Percentiles rank a stretch among this genome's conserved stretches.
Evolutionary conservation across 1,284 basidiomycete genomes (phyloP).

Genomic region (Sanghuangporus baumii): DNA sequence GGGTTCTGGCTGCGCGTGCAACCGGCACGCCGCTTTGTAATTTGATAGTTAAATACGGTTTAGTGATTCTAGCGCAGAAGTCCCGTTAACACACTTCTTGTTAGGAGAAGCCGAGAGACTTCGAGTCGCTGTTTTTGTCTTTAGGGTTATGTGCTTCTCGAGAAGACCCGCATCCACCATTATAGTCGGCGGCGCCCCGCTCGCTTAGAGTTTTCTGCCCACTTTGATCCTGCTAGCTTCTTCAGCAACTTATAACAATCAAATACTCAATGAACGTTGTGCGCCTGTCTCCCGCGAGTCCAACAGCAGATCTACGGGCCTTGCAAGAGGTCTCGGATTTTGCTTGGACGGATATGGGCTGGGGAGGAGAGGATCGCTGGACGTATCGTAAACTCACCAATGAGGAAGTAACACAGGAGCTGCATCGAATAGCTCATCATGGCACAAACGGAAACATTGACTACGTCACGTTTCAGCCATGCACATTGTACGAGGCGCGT

Average conservation of each 20-base stretch:
- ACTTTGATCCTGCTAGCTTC: background rate
- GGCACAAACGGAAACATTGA: constrained; percentile 36
- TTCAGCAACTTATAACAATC: background rate
- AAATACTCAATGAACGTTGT: constrained; percentile 30
- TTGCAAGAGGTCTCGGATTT: constrained; percentile 49
- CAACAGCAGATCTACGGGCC: constrained; percentile 43
- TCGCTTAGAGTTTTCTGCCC: background rate
- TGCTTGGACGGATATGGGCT: constrained; percentile 51
- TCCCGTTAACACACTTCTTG: constrained; percentile 6
- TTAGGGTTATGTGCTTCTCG: background rate
- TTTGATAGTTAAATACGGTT: constrained; percentile 8
- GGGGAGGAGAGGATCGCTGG: constrained; percentile 46
- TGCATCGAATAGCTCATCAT: constrained; percentile 32
- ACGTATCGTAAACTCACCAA: constrained; percentile 48
- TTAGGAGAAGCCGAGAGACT: constrained; percentile 4
- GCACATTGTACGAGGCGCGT: constrained; percentile 38
- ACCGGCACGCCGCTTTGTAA: constrained; percentile 14
- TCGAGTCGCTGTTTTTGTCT: constrained; percentile 14
- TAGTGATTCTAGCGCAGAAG: constrained; percentile 13
- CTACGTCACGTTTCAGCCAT: constrained; percentile 55
- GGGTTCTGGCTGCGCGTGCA: constrained; percentile 10
- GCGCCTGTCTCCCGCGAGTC: constrained; percentile 38
- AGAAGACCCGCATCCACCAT: constrained; percentile 2
- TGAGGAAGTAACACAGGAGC: constrained; percentile 40
- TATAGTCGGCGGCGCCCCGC: constrained; percentile 8